Evolutionary conservation across 768 basidiomycete species (phyloP), one percentile per base, ranked within the genome.

Genomic region (Phaeotremella skinneri): DNA sequence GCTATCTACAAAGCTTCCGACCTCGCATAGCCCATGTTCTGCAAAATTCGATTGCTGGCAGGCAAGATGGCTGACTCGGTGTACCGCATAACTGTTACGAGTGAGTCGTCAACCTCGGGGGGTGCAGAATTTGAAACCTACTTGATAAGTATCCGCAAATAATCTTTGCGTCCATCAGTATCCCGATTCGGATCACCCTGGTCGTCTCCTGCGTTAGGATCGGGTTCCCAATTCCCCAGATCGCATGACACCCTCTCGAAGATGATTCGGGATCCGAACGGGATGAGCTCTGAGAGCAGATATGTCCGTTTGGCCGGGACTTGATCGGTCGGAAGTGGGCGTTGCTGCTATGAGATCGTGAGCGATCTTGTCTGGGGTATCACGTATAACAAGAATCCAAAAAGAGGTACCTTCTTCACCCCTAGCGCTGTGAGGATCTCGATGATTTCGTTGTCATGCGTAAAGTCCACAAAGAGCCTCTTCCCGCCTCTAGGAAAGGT

Each of bases 371-470:
- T n/a, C n/a, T n/a, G 32, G 32, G 27, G 52, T 3, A 65, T 59
- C 26, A 67, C 47, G 21, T 70, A 25, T n/a, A 9, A 55, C n/a
- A n/a, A n/a, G n/a, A n/a, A 27, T 17, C 23, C 16, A 3, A 2
- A 49, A 50, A 29, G 41, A 59, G 67, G 49, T 50, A 67, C 69
- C 82, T 84, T 50, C 83, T 80, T 41, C 7, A 82, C 63, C 83
- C 90, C 76, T 78, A 84, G 56, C 70, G 88, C 78, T 76, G 81
- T 70, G 63, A 85, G 87, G 49, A 91, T 86, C 32, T 88, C 85
- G 39, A 88, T 79, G 84, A 93, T 88, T 69, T 87, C 80, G 73
- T 91, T 89, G 72, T 91, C 90, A 72, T 92, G 90, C 6, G 87
- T 84, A 74, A 92, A 91, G 76, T 92, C 90, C 73, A 73, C 64